Conservation (phyloP, 2,329 filamentous ascomycete species). For the Escovopsis weberi region DNA sequence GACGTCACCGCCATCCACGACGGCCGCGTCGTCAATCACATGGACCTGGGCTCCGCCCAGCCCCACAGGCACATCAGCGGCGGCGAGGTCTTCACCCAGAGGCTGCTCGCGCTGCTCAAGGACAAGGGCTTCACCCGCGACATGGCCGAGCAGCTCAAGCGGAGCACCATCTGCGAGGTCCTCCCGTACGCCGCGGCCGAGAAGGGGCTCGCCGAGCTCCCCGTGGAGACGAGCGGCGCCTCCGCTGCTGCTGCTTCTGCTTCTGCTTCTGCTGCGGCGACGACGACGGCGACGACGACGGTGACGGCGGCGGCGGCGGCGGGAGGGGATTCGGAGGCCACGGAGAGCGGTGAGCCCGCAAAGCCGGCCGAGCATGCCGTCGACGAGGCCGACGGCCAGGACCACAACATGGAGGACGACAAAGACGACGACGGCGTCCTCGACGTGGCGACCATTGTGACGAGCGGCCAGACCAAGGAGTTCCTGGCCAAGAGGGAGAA, state of each 20-base stretch:
- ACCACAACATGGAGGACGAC: too few relatives aligned
- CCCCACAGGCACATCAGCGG: slow-evolving; percentile 46
- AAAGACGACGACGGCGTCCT: slow-evolving; percentile 55
- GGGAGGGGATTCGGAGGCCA: slow-evolving; percentile 11
- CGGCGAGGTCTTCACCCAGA: slow-evolving; percentile 72
- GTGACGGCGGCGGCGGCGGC: slow-evolving; percentile 12
- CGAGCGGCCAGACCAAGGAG: slow-evolving; percentile 66
- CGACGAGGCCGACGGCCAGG: slow-evolving; percentile 11
- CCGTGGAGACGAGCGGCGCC: slow-evolving; percentile 19
- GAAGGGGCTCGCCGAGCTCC: slow-evolving; percentile 34
- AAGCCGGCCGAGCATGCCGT: slow-evolving; percentile 22
- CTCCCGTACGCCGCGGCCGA: slow-evolving; percentile 37
- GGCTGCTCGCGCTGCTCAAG: slow-evolving; percentile 52
- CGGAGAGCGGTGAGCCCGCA: slow-evolving; percentile 18
- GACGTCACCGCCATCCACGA: slow-evolving; percentile 86
- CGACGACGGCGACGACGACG: slow-evolving; percentile 15
- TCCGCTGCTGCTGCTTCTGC: too few relatives aligned
- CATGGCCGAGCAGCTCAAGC: slow-evolving; percentile 59
- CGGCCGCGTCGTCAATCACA: slow-evolving; percentile 56
- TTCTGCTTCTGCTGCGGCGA: slow-evolving; percentile 8
- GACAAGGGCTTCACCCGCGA: slow-evolving; percentile 44
- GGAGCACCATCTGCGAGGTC: slow-evolving; percentile 51
- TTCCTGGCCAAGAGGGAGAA: slow-evolving; percentile 73
- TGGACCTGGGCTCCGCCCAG: slow-evolving; percentile 41
- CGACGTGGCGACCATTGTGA: slow-evolving; percentile 74